phyloP scores from a whole-genome alignment of 768 basidiomycete species.

The Kwoniella dendrophila region DNA sequence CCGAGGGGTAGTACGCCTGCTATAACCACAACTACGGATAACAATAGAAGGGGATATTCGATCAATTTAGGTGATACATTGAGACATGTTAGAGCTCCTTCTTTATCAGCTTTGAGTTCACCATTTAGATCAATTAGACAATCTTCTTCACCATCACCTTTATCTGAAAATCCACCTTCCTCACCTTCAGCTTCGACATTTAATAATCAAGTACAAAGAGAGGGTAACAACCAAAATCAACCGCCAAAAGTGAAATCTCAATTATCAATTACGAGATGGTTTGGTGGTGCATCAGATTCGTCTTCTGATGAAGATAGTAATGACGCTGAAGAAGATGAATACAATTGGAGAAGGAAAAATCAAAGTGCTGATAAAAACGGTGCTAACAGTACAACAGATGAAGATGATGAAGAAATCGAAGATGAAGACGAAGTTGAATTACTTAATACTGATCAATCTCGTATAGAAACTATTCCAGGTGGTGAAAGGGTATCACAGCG shows the following conservation, averaged over 20 bases:
- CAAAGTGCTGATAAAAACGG: background rate
- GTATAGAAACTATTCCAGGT: constrained; percentile 29
- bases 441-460: no score
- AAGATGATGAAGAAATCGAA: constrained; percentile 7
- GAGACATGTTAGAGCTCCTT: constrained; percentile 38
- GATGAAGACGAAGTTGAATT: constrained; percentile 9
- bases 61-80: constrained; percentile 38
- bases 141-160: constrained; percentile 5
- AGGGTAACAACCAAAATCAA: background rate
- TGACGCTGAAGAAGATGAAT: constrained; percentile 13
- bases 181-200: no score
- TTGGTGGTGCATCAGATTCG: constrained; percentile 32
- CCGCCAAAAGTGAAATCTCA: constrained; percentile 17
- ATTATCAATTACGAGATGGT: constrained; percentile 34
- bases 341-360: constrained; percentile 9
- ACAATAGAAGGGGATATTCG: constrained; percentile 6
- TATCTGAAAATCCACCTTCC: background rate
- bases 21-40: background rate
- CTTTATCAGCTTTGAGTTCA: constrained; percentile 31
- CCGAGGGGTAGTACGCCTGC: constrained; percentile 1
- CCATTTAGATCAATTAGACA: constrained; percentile 32
- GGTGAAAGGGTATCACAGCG: constrained; percentile 29
- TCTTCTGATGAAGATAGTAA: constrained; percentile 19
- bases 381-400: constrained; percentile 7
- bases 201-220: no score